Base-by-base conservation (phyloP, 106 monocot genomes). In the Gastrodia elata region DNA sequence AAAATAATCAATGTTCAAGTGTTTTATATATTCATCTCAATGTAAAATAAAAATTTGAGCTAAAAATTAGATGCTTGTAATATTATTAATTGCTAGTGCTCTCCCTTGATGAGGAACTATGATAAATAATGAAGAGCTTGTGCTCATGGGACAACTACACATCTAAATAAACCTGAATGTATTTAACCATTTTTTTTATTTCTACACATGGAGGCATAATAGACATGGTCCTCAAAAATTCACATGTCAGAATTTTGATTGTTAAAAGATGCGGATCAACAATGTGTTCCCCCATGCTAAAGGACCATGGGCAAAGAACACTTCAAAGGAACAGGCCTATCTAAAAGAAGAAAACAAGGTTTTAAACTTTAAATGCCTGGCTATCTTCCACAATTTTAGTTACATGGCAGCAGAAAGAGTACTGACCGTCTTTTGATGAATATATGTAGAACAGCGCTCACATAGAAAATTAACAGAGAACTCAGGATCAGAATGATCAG, bases 381-480 rank as follows among this genome's bases (percentile, higher is more conserved):
- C 22, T 37, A 37, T 67, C 67, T 67, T 67, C 37, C 34, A 38
- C 38, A 22, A 3, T 37, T 36, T 52, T 67, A 38, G 36, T 67
- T 20, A 10, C 38, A 38, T 22, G 25, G 41, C 24, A 26, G 24
- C 7, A 24, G 34, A 39, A 69, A 48, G 33, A 64, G 38, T 67
- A 85, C 87, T 90, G 11, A 92, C 96, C 90, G 69, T 68, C 72
- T 95, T 80, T 80, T 92, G 49, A 86, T 71, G 33, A 85, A 85
- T 69, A 91, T 77, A 71, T 98, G 88, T 38, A 84, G 15, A 76
- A 61, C 78, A 11, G 97, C 97, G 64, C 71, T 71, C 14, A 75
- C 39, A 73, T 88, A 93, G 26, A 98, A 77, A 39, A 88, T 71
- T 39, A 86, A 68, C 43, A 84, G 82, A 38, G 93, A 86, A 75